Percentiles rank a stretch among this genome's conserved stretches.
Conservation (phyloP, 805 yeast genomes). For the Candida coquimbonensis region DNA sequence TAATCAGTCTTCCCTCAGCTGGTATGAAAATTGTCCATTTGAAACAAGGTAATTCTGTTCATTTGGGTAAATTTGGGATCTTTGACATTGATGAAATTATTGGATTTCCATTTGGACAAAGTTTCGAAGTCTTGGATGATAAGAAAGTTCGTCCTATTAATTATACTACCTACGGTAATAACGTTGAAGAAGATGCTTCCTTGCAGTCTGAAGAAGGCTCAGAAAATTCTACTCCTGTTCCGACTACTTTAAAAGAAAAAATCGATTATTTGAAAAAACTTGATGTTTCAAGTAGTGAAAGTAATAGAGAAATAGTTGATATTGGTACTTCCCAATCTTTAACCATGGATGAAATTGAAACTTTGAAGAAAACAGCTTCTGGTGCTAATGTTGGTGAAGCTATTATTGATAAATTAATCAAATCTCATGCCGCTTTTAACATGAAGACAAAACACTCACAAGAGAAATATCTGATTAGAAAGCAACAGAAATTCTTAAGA, state of each 20-base stretch:
- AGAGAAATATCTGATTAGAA: slow-evolving; percentile 85
- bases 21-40: slow-evolving; percentile 69
- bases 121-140: slow-evolving; percentile 73
- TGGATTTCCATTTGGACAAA: slow-evolving; percentile 81
- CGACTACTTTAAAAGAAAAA: slow-evolving; percentile 21
- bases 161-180: slow-evolving; percentile 28
- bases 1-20: slow-evolving; percentile 77
- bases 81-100: slow-evolving; percentile 68
- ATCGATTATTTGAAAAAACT: slow-evolving; percentile 24
- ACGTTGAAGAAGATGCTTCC: slow-evolving; percentile 18
- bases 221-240: slow-evolving; percentile 17
- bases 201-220: slow-evolving; percentile 20
- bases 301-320: slow-evolving; percentile 59
- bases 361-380: slow-evolving; percentile 63
- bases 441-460: slow-evolving; percentile 86
- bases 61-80: slow-evolving; percentile 87
- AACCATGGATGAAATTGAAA: slow-evolving; percentile 75
- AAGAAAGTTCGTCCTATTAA: slow-evolving; percentile 43
- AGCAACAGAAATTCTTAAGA: slow-evolving; percentile 84
- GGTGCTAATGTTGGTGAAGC: slow-evolving; percentile 59
- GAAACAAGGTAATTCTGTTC: slow-evolving; percentile 50
- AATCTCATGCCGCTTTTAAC: slow-evolving; percentile 79
- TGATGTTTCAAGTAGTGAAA: slow-evolving; percentile 41
- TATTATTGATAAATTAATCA: slow-evolving; percentile 75
- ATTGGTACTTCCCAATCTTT: slow-evolving; percentile 71